Conservation (phyloP, 108 stramenopile species). For the Hondaea fermentalgiana region DNA sequence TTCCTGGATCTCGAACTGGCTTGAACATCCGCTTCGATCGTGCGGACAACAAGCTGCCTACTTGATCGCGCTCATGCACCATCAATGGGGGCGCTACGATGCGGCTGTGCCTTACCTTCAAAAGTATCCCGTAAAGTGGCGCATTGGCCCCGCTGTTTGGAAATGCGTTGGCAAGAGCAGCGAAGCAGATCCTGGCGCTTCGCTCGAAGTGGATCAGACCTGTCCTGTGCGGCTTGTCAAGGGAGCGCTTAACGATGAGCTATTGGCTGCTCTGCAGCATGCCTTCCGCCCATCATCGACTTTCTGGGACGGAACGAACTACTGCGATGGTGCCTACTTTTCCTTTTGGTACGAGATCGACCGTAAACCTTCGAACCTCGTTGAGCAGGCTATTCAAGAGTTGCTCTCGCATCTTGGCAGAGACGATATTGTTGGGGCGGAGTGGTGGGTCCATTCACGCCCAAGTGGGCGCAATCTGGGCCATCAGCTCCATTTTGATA, state of each 20-base stretch:
- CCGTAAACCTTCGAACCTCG: not conserved
- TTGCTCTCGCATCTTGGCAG: not conserved
- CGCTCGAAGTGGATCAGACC: not conserved
- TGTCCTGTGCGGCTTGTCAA: not conserved
- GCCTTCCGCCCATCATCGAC: not conserved
- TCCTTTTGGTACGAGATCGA: not conserved
- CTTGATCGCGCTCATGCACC: not conserved
- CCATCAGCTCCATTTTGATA: slow-evolving; percentile 77
- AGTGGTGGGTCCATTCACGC: slow-evolving; percentile 75
- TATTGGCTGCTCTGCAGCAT: not conserved
- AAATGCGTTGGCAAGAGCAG: not conserved
- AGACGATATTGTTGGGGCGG: slow-evolving; percentile 51
- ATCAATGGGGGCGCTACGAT: not conserved
- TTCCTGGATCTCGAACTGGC: not conserved
- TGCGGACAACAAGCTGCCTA: not conserved
- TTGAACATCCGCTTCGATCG: not conserved
- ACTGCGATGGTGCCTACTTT: not conserved
- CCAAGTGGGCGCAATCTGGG: slow-evolving; percentile 68
- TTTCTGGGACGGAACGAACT: not conserved
- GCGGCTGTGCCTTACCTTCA: not conserved
- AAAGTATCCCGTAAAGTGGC: not conserved
- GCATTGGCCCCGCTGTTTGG: slow-evolving; percentile 9
- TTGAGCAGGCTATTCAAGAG: not conserved
- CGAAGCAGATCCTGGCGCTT: not conserved
- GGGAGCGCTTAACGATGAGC: not conserved